Evolutionary conservation across 441 rosid species (phyloP).

Genomic region (Mallotus japonicus): DNA sequence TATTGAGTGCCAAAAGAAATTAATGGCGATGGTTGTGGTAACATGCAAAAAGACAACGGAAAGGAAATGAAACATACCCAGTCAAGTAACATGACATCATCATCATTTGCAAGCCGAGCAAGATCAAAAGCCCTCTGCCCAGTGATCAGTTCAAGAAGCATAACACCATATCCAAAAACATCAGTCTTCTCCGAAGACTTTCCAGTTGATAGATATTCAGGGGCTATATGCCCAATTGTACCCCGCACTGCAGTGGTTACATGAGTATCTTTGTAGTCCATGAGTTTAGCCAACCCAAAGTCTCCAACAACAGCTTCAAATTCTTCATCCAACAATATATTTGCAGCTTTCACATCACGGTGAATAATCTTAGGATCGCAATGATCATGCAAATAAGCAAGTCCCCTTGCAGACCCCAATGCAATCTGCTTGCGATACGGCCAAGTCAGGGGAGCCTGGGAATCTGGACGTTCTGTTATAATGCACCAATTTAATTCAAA

Average conservation of each 20-base stretch:
- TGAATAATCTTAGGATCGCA: conserved; percentile 83
- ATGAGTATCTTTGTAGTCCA: conserved; percentile 54
- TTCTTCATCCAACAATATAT: conserved; percentile 61
- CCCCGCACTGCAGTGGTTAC: conserved; percentile 72
- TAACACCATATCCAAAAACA: conserved; percentile 76
- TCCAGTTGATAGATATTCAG: conserved; percentile 61
- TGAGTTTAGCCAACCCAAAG: conserved; percentile 65
- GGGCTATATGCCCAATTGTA: conserved; percentile 76
- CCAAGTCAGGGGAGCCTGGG: conserved; percentile 45
- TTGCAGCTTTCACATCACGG: conserved; percentile 78
- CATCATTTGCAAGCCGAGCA: conserved; percentile 61
- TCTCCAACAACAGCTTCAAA: conserved; percentile 81
- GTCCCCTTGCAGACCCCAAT: conserved; percentile 65
- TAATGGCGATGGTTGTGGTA: neutral
- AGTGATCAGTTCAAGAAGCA: conserved; percentile 72
- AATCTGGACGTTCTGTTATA: conserved; percentile 26
- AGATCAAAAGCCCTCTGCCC: conserved; percentile 72
- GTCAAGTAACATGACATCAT: conserved; percentile 59
- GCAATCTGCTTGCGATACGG: conserved; percentile 58
- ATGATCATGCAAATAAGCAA: conserved; percentile 72
- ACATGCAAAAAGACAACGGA: neutral
- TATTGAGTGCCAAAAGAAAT: neutral
- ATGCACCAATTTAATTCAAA: neutral
- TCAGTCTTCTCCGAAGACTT: conserved; percentile 68
- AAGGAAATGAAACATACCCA: conserved; percentile 44